phyloP scores from a whole-genome alignment of 495 filamentous ascomycete species.

The Hypoxylon lienhwacheense region DNA sequence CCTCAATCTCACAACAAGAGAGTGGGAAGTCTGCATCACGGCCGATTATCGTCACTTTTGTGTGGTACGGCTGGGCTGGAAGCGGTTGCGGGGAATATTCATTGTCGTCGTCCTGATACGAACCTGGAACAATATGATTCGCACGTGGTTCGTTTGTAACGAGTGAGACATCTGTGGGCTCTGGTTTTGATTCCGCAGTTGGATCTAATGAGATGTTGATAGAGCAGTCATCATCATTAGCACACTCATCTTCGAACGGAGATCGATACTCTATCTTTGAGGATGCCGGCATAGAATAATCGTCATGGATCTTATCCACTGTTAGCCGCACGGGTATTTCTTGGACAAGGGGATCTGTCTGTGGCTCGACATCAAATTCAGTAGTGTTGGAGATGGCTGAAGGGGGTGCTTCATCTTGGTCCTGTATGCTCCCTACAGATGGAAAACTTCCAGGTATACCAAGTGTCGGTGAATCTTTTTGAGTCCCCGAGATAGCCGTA shows the following conservation, averaged over 20 bases:
- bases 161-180: slow-evolving; percentile 10
- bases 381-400: slow-evolving; percentile 63
- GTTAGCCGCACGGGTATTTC: slow-evolving; percentile 34
- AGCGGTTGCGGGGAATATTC: slow-evolving; percentile 47
- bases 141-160: slow-evolving; percentile 16
- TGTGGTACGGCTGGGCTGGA: slow-evolving; percentile 41
- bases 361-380: slow-evolving; percentile 70
- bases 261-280: slow-evolving; percentile 45
- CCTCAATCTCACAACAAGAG: slow-evolving; percentile 33
- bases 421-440: slow-evolving; percentile 18
- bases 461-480: slow-evolving; percentile 67
- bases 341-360: slow-evolving; percentile 54
- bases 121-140: slow-evolving; percentile 27
- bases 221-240: slow-evolving; percentile 45
- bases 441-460: slow-evolving; percentile 65
- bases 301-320: slow-evolving; percentile 23
- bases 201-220: slow-evolving; percentile 48
- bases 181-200: slow-evolving; percentile 17
- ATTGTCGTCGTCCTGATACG: slow-evolving; percentile 32
- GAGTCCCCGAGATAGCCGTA: slow-evolving; percentile 4
- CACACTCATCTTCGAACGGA: slow-evolving; percentile 40
- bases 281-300: slow-evolving; percentile 10
- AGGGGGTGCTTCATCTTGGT: slow-evolving; percentile 50
- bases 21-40: slow-evolving; percentile 45
- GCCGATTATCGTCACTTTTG: slow-evolving; percentile 51